phyloP scores from a whole-genome alignment of 768 basidiomycete genomes.

The Macrocybe gigantea region DNA sequence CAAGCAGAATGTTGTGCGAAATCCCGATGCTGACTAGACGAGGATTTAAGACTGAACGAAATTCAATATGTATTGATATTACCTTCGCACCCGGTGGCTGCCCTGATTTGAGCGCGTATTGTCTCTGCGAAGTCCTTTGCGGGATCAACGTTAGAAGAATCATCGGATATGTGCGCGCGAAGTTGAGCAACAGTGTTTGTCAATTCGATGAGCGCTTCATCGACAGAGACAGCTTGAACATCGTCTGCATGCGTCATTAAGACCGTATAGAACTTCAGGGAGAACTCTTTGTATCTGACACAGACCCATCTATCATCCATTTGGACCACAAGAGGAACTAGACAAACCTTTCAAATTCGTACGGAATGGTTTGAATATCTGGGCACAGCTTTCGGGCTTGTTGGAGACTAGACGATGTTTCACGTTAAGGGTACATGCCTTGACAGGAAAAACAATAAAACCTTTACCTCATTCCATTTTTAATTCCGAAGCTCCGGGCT shows the following conservation, averaged over 20 bases:
- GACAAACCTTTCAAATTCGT: constrained; percentile 82
- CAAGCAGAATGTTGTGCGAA: constrained; percentile 86
- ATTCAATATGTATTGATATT: constrained; percentile 6
- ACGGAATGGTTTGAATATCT: constrained; percentile 70
- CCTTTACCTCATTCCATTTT: constrained; percentile 89
- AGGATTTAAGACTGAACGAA: background rate
- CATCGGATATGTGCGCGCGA: constrained; percentile 19
- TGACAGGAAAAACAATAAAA: background rate
- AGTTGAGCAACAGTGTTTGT: constrained; percentile 49
- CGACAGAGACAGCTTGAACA: constrained; percentile 92
- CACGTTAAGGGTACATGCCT: background rate
- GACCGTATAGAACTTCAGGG: constrained; percentile 88
- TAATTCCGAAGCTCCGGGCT: constrained; percentile 80
- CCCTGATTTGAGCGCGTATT: constrained; percentile 71
- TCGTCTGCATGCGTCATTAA: constrained; percentile 88
- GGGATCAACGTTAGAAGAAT: constrained; percentile 37
- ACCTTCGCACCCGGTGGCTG: constrained; percentile 87
- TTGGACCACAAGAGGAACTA: background rate
- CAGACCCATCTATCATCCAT: background rate
- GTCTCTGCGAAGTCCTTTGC: constrained; percentile 77
- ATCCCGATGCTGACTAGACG: constrained; percentile 84
- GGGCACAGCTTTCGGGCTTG: constrained; percentile 70
- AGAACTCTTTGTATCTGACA: constrained; percentile 77
- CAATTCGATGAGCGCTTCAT: constrained; percentile 93
- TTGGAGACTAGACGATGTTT: constrained; percentile 1